phyloP scores from a whole-genome alignment of 2,329 filamentous ascomycete genomes.

The Blastomyces parvus region DNA sequence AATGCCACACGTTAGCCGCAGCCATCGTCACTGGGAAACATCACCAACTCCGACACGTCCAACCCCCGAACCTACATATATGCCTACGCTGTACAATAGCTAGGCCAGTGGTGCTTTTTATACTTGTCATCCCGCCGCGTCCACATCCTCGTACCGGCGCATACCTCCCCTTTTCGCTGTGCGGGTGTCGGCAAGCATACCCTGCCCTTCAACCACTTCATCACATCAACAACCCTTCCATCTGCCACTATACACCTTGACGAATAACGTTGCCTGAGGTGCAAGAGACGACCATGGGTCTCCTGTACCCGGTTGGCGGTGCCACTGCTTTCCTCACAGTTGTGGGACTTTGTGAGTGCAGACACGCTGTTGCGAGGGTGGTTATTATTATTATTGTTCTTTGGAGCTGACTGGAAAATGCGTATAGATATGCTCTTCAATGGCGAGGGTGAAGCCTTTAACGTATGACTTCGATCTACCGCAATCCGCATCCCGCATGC shows the following conservation, averaged over 20 bases:
- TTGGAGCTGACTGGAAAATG: conserved; percentile 5
- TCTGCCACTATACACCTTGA: conserved; percentile 13
- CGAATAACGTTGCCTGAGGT: conserved; percentile 12
- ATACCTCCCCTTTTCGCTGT: conserved; percentile 3
- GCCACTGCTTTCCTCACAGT: conserved; percentile 59
- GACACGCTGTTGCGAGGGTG: neutral
- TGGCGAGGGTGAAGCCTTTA: conserved; percentile 89
- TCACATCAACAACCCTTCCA: neutral
- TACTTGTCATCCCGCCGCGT: too few relatives aligned
- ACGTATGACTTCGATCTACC: conserved; percentile 48
- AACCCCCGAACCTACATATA: neutral
- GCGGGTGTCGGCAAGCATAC: conserved; percentile 5
- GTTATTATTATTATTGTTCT: conserved; percentile 9
- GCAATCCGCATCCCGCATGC: neutral
- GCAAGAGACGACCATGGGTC: conserved; percentile 51
- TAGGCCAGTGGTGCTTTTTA: neutral
- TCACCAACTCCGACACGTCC: neutral
- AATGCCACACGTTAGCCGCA: neutral
- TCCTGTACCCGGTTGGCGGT: conserved; percentile 60
- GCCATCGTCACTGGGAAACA: neutral
- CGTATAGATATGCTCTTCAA: conserved; percentile 94
- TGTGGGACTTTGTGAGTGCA: conserved; percentile 65
- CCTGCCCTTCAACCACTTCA: neutral
- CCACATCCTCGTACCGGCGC: neutral
- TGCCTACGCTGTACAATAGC: too few relatives aligned